phyloP scores from a whole-genome alignment of 306 rosid species.

The Astragalus membranaceus region DNA sequence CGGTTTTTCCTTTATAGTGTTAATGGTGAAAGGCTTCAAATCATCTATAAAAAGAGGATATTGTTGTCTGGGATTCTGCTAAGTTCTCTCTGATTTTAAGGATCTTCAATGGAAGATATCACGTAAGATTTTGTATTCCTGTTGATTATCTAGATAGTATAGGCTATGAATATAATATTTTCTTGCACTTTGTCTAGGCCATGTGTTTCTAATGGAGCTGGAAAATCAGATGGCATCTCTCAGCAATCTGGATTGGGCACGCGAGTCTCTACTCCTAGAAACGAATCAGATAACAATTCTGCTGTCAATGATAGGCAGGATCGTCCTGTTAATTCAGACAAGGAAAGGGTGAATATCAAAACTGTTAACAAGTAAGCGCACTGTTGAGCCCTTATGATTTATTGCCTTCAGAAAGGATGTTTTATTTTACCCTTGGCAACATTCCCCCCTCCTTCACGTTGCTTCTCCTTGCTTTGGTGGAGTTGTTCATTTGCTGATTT shows the following conservation, averaged over 20 bases:
- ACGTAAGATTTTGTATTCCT: neutral
- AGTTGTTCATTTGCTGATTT: slow-evolving; percentile 5
- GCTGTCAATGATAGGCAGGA: slow-evolving; percentile 60
- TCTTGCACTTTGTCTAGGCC: slow-evolving; percentile 40
- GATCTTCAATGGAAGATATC: slow-evolving; percentile 5
- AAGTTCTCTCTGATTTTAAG: slow-evolving; percentile 13
- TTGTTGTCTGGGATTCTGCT: neutral
- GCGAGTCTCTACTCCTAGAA: slow-evolving; percentile 62
- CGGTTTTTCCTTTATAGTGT: neutral
- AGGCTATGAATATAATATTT: slow-evolving; percentile 19
- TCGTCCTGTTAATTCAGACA: slow-evolving; percentile 60
- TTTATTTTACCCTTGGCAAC: neutral
- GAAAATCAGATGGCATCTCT: slow-evolving; percentile 59
- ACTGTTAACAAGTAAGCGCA: slow-evolving; percentile 58
- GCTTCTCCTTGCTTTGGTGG: neutral
- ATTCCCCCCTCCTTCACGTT: neutral
- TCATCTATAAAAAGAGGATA: neutral
- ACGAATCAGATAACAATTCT: slow-evolving; percentile 56
- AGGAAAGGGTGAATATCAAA: slow-evolving; percentile 73
- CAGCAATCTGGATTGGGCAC: slow-evolving; percentile 60
- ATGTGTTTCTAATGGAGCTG: slow-evolving; percentile 62
- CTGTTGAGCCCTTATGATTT: slow-evolving; percentile 8
- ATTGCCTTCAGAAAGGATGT: neutral
- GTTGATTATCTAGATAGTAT: slow-evolving; percentile 15
- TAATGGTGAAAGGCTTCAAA: slow-evolving; percentile 10